Percentiles rank a stretch among this genome's conserved stretches.
These are phyloP conservation scores for Nannochloropsis granulata DNA, from an alignment of 108 stramenopile species.

Conservation along the genomic window DNA sequence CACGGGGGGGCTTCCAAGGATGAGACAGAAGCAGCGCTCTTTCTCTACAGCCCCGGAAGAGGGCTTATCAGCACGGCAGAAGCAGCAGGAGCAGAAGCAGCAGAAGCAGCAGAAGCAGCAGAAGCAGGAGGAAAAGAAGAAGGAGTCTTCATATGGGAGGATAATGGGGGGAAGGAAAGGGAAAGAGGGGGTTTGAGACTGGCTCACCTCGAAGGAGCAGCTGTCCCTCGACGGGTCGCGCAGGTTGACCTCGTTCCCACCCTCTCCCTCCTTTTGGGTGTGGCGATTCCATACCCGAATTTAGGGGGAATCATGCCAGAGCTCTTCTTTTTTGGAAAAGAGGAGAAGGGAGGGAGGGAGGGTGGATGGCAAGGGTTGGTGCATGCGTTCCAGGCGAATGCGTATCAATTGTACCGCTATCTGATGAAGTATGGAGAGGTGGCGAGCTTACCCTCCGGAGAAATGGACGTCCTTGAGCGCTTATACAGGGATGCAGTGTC, in stretches of 20 bases:
- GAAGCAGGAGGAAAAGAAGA: neutral
- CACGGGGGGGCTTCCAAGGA: slow-evolving; percentile 92
- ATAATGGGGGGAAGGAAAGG: neutral
- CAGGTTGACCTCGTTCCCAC: slow-evolving; percentile 94
- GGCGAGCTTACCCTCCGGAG: neutral
- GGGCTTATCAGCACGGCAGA: neutral
- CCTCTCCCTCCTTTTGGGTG: slow-evolving; percentile 61
- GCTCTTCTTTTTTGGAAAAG: slow-evolving; percentile 20
- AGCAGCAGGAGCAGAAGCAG: neutral
- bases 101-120: neutral
- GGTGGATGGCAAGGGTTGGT: neutral
- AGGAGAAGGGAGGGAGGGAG: neutral
- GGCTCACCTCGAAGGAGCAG: slow-evolving; percentile 36
- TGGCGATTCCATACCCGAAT: slow-evolving; percentile 86
- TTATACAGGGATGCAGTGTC: neutral
- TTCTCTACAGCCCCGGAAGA: slow-evolving; percentile 40
- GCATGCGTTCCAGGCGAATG: neutral
- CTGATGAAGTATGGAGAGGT: neutral
- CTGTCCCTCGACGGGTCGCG: neutral
- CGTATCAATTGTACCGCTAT: neutral
- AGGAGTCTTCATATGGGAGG: neutral
- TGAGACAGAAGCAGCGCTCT: slow-evolving; percentile 77
- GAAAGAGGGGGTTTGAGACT: neutral
- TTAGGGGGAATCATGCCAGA: slow-evolving; percentile 71
- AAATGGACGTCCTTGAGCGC: neutral